A percentile compares a stretch with the other conserved stretches of the same genome.
Evolutionary conservation across 2,329 filamentous ascomycete species (phyloP).

Genomic region (Neoscytalidium dimidiatum): DNA sequence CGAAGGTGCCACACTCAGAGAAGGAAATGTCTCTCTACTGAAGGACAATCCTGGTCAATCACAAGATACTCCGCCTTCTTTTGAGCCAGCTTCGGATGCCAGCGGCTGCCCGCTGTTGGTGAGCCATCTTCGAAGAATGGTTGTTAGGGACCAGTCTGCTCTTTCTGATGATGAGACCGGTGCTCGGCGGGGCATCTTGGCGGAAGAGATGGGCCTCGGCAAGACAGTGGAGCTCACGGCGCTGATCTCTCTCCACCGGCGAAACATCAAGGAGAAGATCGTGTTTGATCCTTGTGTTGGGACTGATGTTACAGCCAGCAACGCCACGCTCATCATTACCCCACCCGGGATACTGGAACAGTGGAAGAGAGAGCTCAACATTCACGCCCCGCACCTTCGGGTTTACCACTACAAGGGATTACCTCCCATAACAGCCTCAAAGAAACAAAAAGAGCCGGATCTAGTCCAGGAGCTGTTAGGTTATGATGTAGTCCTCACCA

Average conservation of each 20-base stretch:
- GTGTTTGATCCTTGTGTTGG: conserved; percentile 44
- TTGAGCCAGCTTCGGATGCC: conserved; percentile 47
- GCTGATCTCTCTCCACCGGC: conserved; percentile 65
- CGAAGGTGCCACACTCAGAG: conserved; percentile 60
- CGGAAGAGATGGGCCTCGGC: conserved; percentile 82
- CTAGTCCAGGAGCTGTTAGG: conserved; percentile 49
- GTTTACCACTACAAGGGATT: conserved; percentile 61
- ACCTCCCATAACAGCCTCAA: conserved; percentile 26
- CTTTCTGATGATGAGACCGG: conserved; percentile 48
- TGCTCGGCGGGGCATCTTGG: conserved; percentile 64
- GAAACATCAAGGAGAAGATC: conserved; percentile 29
- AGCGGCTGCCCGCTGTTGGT: conserved; percentile 53
- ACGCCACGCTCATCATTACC: conserved; percentile 64
- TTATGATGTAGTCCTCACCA: conserved; percentile 63
- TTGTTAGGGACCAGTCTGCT: conserved; percentile 50
- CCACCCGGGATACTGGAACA: conserved; percentile 63
- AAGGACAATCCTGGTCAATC: background rate
- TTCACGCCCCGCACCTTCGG: conserved; percentile 58
- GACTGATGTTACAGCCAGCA: conserved; percentile 51
- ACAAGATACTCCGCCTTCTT: conserved; percentile 46
- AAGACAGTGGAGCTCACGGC: conserved; percentile 78
- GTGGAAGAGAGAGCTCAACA: conserved; percentile 62
- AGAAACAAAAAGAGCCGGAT: conserved; percentile 37
- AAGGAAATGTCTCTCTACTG: conserved; percentile 16
- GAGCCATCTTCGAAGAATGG: conserved; percentile 64